Evolutionary conservation across 257 asterid species (phyloP).

Genomic region (Fraxinus cuspidata): DNA sequence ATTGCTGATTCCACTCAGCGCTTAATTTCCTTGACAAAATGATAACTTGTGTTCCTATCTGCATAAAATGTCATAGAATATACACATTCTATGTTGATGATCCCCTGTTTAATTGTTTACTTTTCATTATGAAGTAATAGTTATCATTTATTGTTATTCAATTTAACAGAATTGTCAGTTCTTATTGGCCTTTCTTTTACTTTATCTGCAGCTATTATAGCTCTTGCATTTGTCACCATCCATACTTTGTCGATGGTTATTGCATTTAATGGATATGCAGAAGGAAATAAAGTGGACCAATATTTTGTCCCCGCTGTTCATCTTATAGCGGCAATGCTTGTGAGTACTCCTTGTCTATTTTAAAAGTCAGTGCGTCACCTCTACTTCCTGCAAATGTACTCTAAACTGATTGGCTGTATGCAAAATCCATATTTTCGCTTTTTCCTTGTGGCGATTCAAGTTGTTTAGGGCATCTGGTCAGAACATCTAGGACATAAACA

Average conservation of each 20-base stretch:
- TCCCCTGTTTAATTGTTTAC: not conserved
- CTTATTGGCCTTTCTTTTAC: slow-evolving; percentile 2
- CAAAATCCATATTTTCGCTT: slow-evolving; percentile 13
- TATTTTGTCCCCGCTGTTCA: slow-evolving; percentile 76
- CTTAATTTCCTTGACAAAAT: not conserved
- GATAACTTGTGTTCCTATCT: not conserved
- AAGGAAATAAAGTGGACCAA: slow-evolving; percentile 68
- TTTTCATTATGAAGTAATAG: not conserved
- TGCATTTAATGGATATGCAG: slow-evolving; percentile 84
- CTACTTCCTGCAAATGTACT: not conserved
- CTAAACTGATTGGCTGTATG: not conserved
- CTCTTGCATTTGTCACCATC: slow-evolving; percentile 90
- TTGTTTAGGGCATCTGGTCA: not conserved
- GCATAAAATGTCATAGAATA: not conserved
- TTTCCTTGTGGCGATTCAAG: slow-evolving; percentile 19
- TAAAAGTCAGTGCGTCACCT: not conserved
- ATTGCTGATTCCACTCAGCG: not conserved
- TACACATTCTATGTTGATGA: not conserved
- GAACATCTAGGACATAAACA: not conserved
- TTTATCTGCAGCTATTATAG: slow-evolving; percentile 70
- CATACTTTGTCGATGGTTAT: slow-evolving; percentile 97
- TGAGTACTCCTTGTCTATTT: slow-evolving; percentile 37
- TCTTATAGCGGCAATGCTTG: slow-evolving; percentile 80
- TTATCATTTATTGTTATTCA: not conserved
- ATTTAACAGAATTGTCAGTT: slow-evolving; percentile 9